Conservation (phyloP, 2,329 filamentous ascomycete species). For the Knufia fluminis region DNA sequence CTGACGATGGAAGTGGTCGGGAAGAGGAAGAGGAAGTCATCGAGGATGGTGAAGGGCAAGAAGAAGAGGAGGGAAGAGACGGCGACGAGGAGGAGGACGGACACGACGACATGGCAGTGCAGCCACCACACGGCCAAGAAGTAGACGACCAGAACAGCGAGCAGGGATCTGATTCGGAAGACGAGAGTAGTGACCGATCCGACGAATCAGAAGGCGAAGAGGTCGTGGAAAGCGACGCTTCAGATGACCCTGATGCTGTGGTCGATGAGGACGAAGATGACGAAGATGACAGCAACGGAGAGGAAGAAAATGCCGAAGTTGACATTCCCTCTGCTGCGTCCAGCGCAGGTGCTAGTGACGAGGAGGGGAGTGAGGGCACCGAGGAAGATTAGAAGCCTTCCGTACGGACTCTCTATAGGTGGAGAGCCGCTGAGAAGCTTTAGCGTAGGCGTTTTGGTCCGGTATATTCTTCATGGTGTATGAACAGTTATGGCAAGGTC, state of each 20-base stretch:
- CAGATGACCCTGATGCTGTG: not conserved
- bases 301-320: conserved; percentile 6
- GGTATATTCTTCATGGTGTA: not conserved
- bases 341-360: not conserved
- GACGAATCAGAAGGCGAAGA: conserved; percentile 4
- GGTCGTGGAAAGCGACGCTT: not conserved
- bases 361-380: not conserved
- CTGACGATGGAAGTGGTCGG: not conserved
- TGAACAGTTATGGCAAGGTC: not conserved
- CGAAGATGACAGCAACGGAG: conserved; percentile 6
- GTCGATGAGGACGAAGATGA: conserved; percentile 7
- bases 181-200: conserved; percentile 4
- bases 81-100: conserved; percentile 10
- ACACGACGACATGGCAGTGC: not conserved
- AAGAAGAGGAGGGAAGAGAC: conserved; percentile 7
- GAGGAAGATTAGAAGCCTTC: conserved; percentile 7
- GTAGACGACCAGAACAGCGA: not conserved
- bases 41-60: conserved; percentile 9
- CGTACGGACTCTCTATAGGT: conserved; percentile 2
- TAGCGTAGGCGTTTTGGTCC: conserved; percentile 5
- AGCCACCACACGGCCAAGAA: not conserved
- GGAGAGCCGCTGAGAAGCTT: conserved; percentile 2
- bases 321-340: conserved; percentile 9
- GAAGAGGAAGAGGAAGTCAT: conserved; percentile 1
- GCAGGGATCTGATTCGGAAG: not conserved